Conservation (phyloP, 2,329 filamentous ascomycete species). For the Polychaeton citri region DNA sequence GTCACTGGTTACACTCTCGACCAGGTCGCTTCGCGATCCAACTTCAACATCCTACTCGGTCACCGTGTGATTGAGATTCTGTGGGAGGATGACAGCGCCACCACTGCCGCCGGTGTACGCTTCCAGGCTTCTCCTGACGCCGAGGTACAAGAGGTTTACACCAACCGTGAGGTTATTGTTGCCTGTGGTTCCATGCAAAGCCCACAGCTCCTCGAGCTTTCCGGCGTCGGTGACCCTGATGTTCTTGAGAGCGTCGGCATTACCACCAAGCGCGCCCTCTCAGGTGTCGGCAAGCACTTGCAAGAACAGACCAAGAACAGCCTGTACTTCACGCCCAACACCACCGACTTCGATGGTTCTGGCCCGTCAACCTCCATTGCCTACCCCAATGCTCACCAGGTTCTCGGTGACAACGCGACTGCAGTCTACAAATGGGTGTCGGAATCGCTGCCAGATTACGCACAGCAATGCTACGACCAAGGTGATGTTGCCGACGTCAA, state of each 20-base stretch:
- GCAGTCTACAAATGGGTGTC: slow-evolving; percentile 13
- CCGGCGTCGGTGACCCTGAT: slow-evolving; percentile 39
- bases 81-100: slow-evolving; percentile 5
- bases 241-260: slow-evolving; percentile 18
- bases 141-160: slow-evolving; percentile 3
- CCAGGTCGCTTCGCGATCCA: slow-evolving; percentile 10
- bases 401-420: slow-evolving; percentile 20
- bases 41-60: slow-evolving; percentile 14
- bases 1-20: slow-evolving; percentile 14
- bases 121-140: slow-evolving; percentile 9
- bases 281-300: slow-evolving; percentile 1
- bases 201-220: slow-evolving; percentile 19
- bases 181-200: slow-evolving; percentile 17
- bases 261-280: not conserved
- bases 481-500: slow-evolving; percentile 10
- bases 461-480: slow-evolving; percentile 7
- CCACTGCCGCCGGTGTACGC: slow-evolving; percentile 9
- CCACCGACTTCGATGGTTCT: slow-evolving; percentile 19
- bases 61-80: slow-evolving; percentile 14
- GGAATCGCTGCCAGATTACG: slow-evolving; percentile 18
- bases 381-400: slow-evolving; percentile 23
- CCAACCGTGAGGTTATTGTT: slow-evolving; percentile 15
- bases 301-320: slow-evolving; percentile 6
- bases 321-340: slow-evolving; percentile 5
- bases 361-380: slow-evolving; percentile 25